Evolutionary conservation across 768 basidiomycete species (phyloP).

Genomic region (Gloeopeniophorella convolvens): DNA sequence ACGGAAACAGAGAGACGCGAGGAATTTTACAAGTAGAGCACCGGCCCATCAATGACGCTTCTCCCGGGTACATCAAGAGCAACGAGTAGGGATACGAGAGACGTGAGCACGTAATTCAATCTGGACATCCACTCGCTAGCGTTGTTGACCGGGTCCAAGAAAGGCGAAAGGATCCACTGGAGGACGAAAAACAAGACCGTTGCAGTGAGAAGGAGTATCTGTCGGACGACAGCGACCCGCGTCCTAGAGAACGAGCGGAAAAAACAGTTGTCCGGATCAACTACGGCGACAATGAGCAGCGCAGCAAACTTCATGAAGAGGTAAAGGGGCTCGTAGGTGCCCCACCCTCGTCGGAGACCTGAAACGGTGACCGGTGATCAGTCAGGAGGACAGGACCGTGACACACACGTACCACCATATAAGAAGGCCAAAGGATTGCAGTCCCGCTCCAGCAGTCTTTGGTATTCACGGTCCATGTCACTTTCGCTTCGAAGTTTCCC

Average conservation of each 20-base stretch:
- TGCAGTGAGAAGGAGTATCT: constrained; percentile 51
- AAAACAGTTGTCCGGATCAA: constrained; percentile 67
- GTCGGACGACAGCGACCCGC: constrained; percentile 50
- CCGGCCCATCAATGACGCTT: constrained; percentile 49
- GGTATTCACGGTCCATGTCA: constrained; percentile 67
- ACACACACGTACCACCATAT: constrained; percentile 49
- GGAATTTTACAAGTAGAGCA: constrained; percentile 54
- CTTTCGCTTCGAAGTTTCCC: constrained; percentile 48
- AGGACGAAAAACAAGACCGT: constrained; percentile 53
- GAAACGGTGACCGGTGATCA: background rate
- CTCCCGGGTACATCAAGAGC: constrained; percentile 51
- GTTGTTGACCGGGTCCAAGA: constrained; percentile 65
- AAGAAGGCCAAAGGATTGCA: constrained; percentile 63
- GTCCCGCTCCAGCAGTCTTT: constrained; percentile 56
- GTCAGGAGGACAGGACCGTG: background rate
- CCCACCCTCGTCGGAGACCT: constrained; percentile 71
- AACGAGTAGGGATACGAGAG: constrained; percentile 56
- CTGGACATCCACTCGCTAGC: constrained; percentile 71
- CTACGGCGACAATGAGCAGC: constrained; percentile 56
- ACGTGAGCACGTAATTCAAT: constrained; percentile 61
- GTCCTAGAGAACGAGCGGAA: constrained; percentile 51
- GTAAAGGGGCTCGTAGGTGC: constrained; percentile 55
- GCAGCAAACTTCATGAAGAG: constrained; percentile 67
- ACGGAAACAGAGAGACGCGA: background rate
- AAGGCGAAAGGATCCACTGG: constrained; percentile 57